phyloP scores from a whole-genome alignment of 305 asterid genomes.

The Fraxinus angustifolia region DNA sequence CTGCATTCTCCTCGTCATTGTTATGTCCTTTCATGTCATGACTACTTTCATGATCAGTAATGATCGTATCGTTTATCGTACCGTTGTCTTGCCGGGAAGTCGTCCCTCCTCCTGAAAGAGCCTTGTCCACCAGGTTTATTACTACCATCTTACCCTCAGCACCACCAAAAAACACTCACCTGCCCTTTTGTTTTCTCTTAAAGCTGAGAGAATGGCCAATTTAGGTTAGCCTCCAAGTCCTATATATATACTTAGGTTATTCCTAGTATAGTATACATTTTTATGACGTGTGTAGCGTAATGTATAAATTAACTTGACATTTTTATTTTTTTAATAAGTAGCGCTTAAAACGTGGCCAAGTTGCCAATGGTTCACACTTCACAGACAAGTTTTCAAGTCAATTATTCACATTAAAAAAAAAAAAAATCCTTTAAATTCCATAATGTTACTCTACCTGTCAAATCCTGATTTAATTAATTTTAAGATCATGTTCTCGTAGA shows the following conservation, averaged over 20 bases:
- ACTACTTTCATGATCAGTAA: background rate
- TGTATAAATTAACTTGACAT: background rate
- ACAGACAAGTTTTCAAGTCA: background rate
- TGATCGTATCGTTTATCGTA: background rate
- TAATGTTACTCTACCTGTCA: conserved; percentile 7
- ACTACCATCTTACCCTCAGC: conserved; percentile 28
- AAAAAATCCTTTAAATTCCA: background rate
- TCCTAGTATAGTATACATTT: background rate
- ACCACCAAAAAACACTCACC: background rate
- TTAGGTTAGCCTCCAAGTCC: background rate
- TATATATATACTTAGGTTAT: background rate
- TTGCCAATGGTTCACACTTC: background rate
- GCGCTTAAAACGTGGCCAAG: background rate
- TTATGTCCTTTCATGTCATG: background rate
- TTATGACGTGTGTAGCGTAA: background rate
- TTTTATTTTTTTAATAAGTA: background rate
- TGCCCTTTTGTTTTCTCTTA: background rate
- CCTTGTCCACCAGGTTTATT: conserved; percentile 23
- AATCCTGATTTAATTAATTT: conserved; percentile 1
- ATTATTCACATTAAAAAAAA: background rate
- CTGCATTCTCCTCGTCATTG: conserved; percentile 8
- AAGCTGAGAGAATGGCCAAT: background rate
- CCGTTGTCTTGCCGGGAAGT: background rate
- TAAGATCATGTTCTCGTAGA: conserved; percentile 11
- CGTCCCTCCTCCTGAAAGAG: conserved; percentile 15